Conservation (phyloP, 139 green algal species). For the Micractinium conductrix region DNA sequence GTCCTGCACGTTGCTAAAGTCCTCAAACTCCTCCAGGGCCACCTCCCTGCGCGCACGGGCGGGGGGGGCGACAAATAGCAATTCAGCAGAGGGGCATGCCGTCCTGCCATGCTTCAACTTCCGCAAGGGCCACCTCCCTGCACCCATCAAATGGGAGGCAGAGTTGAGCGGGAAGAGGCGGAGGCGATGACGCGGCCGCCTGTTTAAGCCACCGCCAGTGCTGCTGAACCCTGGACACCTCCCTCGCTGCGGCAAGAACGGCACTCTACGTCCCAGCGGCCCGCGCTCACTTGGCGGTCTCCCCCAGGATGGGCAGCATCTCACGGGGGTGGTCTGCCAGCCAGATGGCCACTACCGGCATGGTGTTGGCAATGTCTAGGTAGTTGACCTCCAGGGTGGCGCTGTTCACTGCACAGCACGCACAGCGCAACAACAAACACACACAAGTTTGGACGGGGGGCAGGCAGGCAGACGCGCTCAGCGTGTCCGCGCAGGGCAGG, state of each 20-base stretch:
- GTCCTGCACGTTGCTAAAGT: conserved; percentile 53
- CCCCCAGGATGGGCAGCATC: conserved; percentile 86
- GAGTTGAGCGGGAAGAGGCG: too few species aligned
- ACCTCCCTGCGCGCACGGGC: conserved; percentile 42
- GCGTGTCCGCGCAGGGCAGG: neutral
- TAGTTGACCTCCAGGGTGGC: conserved; percentile 91
- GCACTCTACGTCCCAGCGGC: too few species aligned
- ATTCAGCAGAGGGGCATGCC: neutral
- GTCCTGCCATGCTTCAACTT: neutral
- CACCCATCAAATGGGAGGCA: neutral
- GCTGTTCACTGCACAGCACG: conserved; percentile 28
- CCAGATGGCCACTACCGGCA: conserved; percentile 80
- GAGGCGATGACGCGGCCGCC: too few species aligned
- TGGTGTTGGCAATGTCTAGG: conserved; percentile 72
- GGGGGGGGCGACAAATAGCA: neutral
- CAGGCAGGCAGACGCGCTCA: neutral
- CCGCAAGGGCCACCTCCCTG: neutral
- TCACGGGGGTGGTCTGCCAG: conserved; percentile 79
- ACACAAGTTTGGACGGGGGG: neutral
- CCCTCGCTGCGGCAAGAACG: too few species aligned
- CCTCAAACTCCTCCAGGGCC: conserved; percentile 61
- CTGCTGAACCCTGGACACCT: too few species aligned
- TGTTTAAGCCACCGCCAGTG: too few species aligned
- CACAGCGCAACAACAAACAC: neutral
- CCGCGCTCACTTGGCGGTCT: conserved; percentile 45